These are phyloP conservation scores for Huiozyma naganishii DNA, from an alignment of 805 yeast species.

Conservation along the genomic window DNA sequence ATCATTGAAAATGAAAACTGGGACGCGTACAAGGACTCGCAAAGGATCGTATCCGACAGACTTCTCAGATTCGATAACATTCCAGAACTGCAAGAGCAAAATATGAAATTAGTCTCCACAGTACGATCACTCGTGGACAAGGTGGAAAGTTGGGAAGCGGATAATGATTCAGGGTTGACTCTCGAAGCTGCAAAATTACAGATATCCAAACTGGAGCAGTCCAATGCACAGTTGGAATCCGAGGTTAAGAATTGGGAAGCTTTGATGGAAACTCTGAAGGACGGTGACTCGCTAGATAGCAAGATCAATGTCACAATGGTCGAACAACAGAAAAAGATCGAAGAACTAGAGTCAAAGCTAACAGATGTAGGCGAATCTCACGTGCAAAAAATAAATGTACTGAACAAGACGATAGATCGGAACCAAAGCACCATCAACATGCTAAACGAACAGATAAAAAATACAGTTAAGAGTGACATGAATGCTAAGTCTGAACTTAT, in stretches of 20 bases:
- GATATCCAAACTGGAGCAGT: too few species aligned
- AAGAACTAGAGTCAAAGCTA: neutral
- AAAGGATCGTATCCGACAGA: constrained; percentile 57
- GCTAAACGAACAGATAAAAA: neutral
- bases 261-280: neutral
- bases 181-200: too few species aligned
- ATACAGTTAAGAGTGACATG: too few species aligned
- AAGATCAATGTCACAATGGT: neutral
- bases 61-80: constrained; percentile 60
- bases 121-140: constrained; percentile 63
- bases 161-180: constrained; percentile 6
- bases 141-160: constrained; percentile 59
- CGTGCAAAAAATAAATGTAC: neutral
- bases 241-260: constrained; percentile 1
- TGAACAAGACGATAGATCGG: neutral
- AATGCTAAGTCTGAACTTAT: too few species aligned
- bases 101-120: constrained; percentile 57
- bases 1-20: constrained; percentile 30
- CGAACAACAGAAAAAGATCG: neutral
- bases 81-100: constrained; percentile 60
- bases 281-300: neutral
- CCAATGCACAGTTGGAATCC: too few species aligned
- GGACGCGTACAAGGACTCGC: constrained; percentile 51
- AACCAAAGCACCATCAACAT: neutral
- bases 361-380: neutral